Evolutionary conservation across 2,329 filamentous ascomycete species (phyloP), one percentile per base, ranked within the genome.

Genomic region (Colletotrichum cereale): DNA sequence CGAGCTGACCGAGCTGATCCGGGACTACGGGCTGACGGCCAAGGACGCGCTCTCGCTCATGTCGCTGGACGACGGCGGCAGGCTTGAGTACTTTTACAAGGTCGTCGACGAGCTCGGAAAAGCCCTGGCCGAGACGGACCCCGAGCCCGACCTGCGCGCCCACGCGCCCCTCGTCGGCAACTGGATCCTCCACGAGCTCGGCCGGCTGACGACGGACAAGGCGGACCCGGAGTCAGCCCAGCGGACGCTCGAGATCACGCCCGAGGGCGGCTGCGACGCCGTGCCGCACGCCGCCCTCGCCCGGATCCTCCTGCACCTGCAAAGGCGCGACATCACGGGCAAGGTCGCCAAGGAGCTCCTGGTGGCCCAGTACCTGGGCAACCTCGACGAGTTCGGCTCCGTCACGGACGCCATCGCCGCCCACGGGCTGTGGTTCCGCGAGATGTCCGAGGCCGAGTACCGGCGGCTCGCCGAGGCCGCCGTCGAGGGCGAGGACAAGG

Each of bases 31-130:
- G 0, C 84, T 99, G 16, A 92, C 91, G 0, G 79, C 89, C 10
- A 96, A 96, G 78, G 96, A 99, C 77, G 95, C 96, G 1, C 88
- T 93, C 74, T 93, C 95, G 0, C 84, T 99, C 42, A 86, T 95
- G 57, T 87, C 89, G 10, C 84, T 97, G 0, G 93, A 98, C 73
- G 89, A 92, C 66, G 95, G 95, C 10, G 90, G 90, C 10, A 88
- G 95, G 52, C 83, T 96, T 5, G 91, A 97, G 75, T 98, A 95
- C 80, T 97, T 95, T 77, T 91, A 92, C 77, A 86, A 89, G 34
- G 88, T 94, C 0, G 84, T 93, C 1, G 83, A 86, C 3, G 78
- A 79, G 1, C 77, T 91, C 0, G 79, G 83, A 57, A 61, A 0
- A 68, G 55, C 0, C 24, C 11, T 31, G 71, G 76, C 5, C 77